phyloP scores from a whole-genome alignment of 352 stramenopile genomes.

The Peronospora destructor region DNA sequence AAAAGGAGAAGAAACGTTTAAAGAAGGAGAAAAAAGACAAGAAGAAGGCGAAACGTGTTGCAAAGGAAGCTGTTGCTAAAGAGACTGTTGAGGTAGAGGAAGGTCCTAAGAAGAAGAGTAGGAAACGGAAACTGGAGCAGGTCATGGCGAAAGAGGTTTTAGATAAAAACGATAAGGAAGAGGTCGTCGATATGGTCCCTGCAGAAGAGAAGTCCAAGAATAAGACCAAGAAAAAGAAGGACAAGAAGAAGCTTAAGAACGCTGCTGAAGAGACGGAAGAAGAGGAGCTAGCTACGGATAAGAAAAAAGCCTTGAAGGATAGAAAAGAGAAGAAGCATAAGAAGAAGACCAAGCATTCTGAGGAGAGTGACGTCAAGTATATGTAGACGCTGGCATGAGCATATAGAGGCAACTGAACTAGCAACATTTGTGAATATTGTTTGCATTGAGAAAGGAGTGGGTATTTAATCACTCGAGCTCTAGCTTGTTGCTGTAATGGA shows the following conservation, averaged over 20 bases:
- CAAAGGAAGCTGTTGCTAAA: background rate
- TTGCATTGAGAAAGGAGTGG: slow-evolving; percentile 5
- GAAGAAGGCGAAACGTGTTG: slow-evolving; percentile 29
- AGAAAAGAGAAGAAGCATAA: slow-evolving; percentile 27
- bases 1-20: slow-evolving; percentile 29
- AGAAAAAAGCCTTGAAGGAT: slow-evolving; percentile 20
- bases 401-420: slow-evolving; percentile 10
- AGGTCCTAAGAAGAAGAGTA: slow-evolving; percentile 27
- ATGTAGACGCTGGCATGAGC: background rate
- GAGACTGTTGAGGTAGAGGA: slow-evolving; percentile 19
- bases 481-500: background rate
- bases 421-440: slow-evolving; percentile 19
- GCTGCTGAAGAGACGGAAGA: background rate
- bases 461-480: slow-evolving; percentile 13
- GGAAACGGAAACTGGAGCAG: slow-evolving; percentile 40
- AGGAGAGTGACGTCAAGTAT: slow-evolving; percentile 8
- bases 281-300: slow-evolving; percentile 2
- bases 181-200: slow-evolving; percentile 12
- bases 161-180: slow-evolving; percentile 26
- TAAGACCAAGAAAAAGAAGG: slow-evolving; percentile 31
- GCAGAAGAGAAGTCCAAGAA: slow-evolving; percentile 20
- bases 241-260: slow-evolving; percentile 44
- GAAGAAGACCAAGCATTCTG: slow-evolving; percentile 35
- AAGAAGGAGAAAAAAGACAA: slow-evolving; percentile 42
- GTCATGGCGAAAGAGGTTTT: slow-evolving; percentile 22